Conservation (phyloP, 202 grass and related monocot genomes). For the Brachypodium distachyon region DNA sequence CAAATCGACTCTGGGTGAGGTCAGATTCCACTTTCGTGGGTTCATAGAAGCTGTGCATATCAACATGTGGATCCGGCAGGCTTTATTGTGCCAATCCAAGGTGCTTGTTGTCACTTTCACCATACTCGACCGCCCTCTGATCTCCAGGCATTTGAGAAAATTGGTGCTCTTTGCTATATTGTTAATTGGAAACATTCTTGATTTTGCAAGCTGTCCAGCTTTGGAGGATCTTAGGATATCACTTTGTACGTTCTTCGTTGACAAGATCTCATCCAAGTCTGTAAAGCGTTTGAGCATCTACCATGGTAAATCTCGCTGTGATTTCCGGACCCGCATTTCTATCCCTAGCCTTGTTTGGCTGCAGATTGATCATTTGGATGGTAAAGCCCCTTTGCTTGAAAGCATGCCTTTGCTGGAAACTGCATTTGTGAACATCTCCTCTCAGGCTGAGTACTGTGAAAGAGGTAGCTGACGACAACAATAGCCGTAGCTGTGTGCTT, state of each 20-base stretch:
- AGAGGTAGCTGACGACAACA: no score
- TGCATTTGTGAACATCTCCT: no score
- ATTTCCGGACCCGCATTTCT: neutral
- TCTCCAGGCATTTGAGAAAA: neutral
- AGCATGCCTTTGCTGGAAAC: neutral
- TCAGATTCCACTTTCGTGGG: no score
- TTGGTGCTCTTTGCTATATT: neutral
- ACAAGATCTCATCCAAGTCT: neutral
- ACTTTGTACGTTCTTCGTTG: neutral
- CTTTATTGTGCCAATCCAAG: neutral
- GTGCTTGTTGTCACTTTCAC: no score
- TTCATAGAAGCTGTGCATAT: no score
- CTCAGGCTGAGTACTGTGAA: neutral
- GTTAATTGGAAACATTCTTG: neutral
- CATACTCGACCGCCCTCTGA: neutral
- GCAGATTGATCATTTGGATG: neutral
- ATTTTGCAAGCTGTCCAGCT: neutral
- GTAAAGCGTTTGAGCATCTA: neutral
- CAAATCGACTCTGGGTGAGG: neutral
- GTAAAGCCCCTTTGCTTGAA: neutral
- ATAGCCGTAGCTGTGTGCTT: neutral
- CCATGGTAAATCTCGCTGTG: neutral
- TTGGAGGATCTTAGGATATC: neutral
- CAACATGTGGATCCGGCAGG: conserved; percentile 8
- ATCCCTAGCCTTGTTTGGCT: neutral